Evolutionary conservation across 1,284 basidiomycete species (phyloP), one percentile per base, ranked within the genome.

Genomic region (Ceratobasidium sp.): DNA sequence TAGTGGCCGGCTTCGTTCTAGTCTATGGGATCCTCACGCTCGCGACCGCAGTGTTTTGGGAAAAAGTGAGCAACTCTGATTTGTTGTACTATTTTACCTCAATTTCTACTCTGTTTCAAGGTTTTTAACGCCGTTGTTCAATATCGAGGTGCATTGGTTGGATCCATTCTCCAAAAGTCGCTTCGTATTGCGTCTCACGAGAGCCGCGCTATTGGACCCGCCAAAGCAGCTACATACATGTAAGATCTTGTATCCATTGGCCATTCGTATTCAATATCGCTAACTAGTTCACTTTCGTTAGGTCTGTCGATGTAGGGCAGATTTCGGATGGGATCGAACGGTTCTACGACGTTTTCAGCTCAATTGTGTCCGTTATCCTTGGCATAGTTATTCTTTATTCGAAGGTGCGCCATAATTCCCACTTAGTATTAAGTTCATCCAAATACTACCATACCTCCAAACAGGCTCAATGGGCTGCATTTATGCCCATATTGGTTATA

Each of bases 291-390:
- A 41, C 4, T 41, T 41, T 11, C 36, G 36, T 41, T 5, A 41
- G 36, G 36, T 41, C 79, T 14, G 79, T 81, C 17, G 80, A 81
- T 53, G 80, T 80, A 27, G 80, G 80, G 69, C 77, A 80, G 7
- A 76, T 81, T 17, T 77, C 73, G 27, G 75, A 79, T 41, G 79
- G 80, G 22, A 73, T 79, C 15, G 76, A 77, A 41, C 75, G 71
- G 48, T 74, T 79, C 27, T 80, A 80, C 64, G 80, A 81, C 54
- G 69, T 74, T 17, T 80, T 79, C 78, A 73, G 79, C 3, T 77
- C 80, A 0, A 1, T 79, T 1, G 47, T 78, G 2, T 78, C 78
- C 1, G 78, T 81, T 29, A 65, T 69, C 9, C 63, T 80, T 1
- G 79, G 79, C 7, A 74, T 78, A 15, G 76, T 75, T 1, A 73